phyloP scores from a whole-genome alignment of 495 filamentous ascomycete genomes.

The Daldinia decipiens region DNA sequence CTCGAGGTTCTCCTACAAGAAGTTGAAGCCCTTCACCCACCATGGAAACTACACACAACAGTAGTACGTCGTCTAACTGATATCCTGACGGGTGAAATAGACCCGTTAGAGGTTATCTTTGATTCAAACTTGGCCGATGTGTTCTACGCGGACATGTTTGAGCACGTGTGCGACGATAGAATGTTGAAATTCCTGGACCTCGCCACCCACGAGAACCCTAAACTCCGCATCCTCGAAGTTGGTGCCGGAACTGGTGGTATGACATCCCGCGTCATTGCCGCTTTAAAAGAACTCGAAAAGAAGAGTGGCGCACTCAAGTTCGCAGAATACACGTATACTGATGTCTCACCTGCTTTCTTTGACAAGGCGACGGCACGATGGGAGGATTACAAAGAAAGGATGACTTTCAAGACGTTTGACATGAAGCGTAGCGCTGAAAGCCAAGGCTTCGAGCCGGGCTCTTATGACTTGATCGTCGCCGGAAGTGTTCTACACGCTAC shows the following conservation, averaged over 20 bases:
- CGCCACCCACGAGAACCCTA: conserved; percentile 54
- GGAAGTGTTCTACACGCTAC: conserved; percentile 64
- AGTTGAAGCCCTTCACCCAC: conserved; percentile 32
- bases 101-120: conserved; percentile 53
- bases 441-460: conserved; percentile 47
- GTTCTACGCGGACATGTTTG: conserved; percentile 45
- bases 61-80: conserved; percentile 46
- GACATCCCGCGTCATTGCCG: conserved; percentile 38
- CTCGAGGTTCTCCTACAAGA: conserved; percentile 32
- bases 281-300: conserved; percentile 37
- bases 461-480: conserved; percentile 58
- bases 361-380: conserved; percentile 50
- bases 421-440: conserved; percentile 40
- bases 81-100: conserved; percentile 55
- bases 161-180: conserved; percentile 37
- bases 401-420: conserved; percentile 51
- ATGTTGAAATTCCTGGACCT: conserved; percentile 40
- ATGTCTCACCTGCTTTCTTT: conserved; percentile 64
- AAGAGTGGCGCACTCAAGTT: conserved; percentile 41
- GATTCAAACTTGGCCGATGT: conserved; percentile 34
- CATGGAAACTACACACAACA: conserved; percentile 44
- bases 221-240: conserved; percentile 57
- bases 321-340: conserved; percentile 61
- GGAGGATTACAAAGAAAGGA: conserved; percentile 23
- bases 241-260: conserved; percentile 60